Evolutionary conservation across 2,329 filamentous ascomycete genomes (phyloP).

Genomic region (Xylaria sp.): DNA sequence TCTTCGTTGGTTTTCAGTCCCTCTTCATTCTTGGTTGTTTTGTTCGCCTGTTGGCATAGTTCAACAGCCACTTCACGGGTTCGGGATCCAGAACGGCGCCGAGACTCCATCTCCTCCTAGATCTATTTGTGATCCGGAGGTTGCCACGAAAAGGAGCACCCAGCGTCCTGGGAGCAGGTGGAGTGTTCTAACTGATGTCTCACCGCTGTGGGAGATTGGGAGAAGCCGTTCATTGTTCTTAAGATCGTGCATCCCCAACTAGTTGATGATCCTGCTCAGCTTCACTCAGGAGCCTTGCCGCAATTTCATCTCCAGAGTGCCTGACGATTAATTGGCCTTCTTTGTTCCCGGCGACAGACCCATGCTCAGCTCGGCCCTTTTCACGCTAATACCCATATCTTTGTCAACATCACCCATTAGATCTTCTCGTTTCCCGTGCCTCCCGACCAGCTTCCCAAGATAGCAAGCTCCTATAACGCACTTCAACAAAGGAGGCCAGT

Average conservation of each 20-base stretch:
- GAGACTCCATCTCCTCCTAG: background rate
- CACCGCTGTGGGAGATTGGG: constrained; percentile 41
- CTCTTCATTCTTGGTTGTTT: constrained; percentile 4
- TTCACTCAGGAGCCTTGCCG: constrained; percentile 34
- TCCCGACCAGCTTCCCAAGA: constrained; percentile 41
- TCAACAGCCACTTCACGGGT: constrained; percentile 9
- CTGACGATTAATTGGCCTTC: constrained; percentile 46
- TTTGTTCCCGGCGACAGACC: constrained; percentile 46
- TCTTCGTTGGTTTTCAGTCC: constrained; percentile 12
- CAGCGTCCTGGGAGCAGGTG: constrained; percentile 31
- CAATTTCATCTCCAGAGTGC: constrained; percentile 45
- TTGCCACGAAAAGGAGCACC: background rate
- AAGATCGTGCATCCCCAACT: constrained; percentile 35
- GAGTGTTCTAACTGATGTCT: constrained; percentile 43
- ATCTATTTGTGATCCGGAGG: constrained; percentile 10
- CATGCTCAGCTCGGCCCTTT: constrained; percentile 44
- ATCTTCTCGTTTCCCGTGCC: constrained; percentile 42
- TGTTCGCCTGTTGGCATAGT: constrained; percentile 3
- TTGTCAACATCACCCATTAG: constrained; percentile 32
- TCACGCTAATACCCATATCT: constrained; percentile 42
- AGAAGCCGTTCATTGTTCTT: constrained; percentile 41
- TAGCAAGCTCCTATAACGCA: constrained; percentile 47
- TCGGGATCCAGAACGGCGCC: background rate
- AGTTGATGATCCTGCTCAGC: constrained; percentile 41
- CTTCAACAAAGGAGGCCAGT: constrained; percentile 49